These are phyloP conservation scores for Coemansia sp. DNA, from an alignment of 192 early-diverging fungal genomes.

Conservation along the genomic window DNA sequence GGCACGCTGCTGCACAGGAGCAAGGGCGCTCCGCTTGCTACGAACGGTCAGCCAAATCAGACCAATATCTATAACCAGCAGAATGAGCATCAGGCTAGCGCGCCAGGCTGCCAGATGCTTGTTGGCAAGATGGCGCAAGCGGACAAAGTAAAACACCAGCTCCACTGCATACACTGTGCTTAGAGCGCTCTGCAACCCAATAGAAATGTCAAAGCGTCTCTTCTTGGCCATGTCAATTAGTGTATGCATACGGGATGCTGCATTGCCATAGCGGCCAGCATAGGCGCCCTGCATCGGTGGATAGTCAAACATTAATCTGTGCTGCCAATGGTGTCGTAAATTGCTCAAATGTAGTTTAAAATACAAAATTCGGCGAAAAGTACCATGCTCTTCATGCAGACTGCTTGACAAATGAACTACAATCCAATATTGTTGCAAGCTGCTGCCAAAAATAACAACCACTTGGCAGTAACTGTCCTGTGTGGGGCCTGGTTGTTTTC, in stretches of 20 bases:
- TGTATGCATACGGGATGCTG: constrained; percentile 6
- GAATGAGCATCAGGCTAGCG: constrained; percentile 40
- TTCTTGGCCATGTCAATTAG: constrained; percentile 19
- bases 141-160: constrained; percentile 48
- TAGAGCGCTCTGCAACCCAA: constrained; percentile 36
- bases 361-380: too few relatives aligned
- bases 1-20: background rate
- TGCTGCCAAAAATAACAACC: background rate
- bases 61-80: constrained; percentile 37
- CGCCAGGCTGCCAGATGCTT: constrained; percentile 43
- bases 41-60: constrained; percentile 51
- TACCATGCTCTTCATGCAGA: too few relatives aligned
- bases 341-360: too few relatives aligned
- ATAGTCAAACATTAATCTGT: constrained; percentile 31
- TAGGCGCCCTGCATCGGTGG: constrained; percentile 15
- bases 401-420: too few relatives aligned
- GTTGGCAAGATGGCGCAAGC: constrained; percentile 34
- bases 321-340: too few relatives aligned
- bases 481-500: too few relatives aligned
- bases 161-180: constrained; percentile 36
- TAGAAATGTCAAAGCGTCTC: constrained; percentile 48
- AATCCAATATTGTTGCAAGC: too few relatives aligned
- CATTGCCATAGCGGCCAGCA: constrained; percentile 13
- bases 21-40: constrained; percentile 16
- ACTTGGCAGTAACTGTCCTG: too few relatives aligned